phyloP scores from a whole-genome alignment of 2,329 filamentous ascomycete species.

The Alternaria ventricosa region DNA sequence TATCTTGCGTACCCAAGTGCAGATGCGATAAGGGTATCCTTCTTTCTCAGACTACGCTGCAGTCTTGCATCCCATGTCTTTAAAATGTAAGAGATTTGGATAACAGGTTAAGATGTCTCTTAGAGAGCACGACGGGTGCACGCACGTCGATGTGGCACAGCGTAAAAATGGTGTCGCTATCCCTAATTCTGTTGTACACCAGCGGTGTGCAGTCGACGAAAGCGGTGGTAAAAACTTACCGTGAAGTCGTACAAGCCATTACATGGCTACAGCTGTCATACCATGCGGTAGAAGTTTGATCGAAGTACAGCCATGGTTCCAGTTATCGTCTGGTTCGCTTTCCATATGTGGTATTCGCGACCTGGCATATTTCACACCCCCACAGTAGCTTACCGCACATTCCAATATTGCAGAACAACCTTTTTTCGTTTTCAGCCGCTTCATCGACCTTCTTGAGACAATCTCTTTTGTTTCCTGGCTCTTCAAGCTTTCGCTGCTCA shows the following conservation, averaged over 20 bases:
- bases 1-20: background rate
- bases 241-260: background rate
- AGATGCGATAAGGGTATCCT: background rate
- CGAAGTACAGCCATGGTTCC: background rate
- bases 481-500: background rate
- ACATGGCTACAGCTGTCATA: slow-evolving; percentile 4
- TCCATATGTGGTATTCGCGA: background rate
- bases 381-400: background rate
- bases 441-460: background rate
- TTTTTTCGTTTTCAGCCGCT: background rate
- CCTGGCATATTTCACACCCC: background rate
- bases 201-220: background rate
- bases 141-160: background rate
- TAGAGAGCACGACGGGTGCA: background rate
- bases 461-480: background rate
- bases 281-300: background rate
- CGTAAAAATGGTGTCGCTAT: background rate
- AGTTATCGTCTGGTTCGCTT: background rate
- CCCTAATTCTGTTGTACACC: background rate
- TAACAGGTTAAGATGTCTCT: background rate
- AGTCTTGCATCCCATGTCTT: background rate
- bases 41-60: background rate
- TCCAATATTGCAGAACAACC: background rate
- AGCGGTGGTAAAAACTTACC: background rate
- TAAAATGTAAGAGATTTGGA: background rate